Percentiles rank a stretch among this genome's conserved stretches.
Evolutionary conservation across 352 stramenopile genomes (phyloP).

Genomic region (Phytophthora megakarya): DNA sequence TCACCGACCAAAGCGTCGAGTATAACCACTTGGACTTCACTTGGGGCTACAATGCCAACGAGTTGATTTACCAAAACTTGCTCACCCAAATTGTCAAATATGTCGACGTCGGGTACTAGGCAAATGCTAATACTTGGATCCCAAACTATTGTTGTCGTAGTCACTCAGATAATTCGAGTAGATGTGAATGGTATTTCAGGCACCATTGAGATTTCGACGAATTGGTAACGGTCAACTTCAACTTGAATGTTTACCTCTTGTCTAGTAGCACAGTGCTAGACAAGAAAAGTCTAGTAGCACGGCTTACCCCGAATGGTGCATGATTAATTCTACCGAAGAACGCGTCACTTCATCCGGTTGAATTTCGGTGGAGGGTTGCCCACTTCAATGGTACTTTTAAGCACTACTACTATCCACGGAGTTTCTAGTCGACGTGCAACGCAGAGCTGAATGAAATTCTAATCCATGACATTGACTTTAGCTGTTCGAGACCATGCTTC

Average conservation of each 20-base stretch:
- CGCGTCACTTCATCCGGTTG: conserved; percentile 19
- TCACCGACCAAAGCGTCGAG: conserved; percentile 49
- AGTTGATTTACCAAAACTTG: conserved; percentile 61
- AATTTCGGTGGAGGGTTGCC: conserved; percentile 26
- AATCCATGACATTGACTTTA: conserved; percentile 2
- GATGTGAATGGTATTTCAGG: neutral
- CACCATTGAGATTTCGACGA: neutral
- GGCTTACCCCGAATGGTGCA: too few species aligned
- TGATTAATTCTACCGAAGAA: too few species aligned
- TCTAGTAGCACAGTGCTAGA: too few species aligned
- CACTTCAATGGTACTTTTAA: conserved; percentile 19
- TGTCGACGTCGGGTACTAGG: conserved; percentile 56
- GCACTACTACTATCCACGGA: too few species aligned
- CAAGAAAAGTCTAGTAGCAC: too few species aligned
- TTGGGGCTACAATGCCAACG: conserved; percentile 62
- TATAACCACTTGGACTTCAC: conserved; percentile 80
- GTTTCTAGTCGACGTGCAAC: conserved; percentile 17
- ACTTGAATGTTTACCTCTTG: conserved; percentile 1
- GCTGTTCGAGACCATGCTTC: conserved; percentile 7
- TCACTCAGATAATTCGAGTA: neutral
- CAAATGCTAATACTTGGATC: neutral
- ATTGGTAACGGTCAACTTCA: neutral
- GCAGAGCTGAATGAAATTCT: conserved; percentile 18
- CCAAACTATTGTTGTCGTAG: neutral
- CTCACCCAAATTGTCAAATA: conserved; percentile 59